Evolutionary conservation across 352 stramenopile genomes (phyloP), one percentile per base, ranked within the genome.

Genomic region (Phytopythium sindhum): DNA sequence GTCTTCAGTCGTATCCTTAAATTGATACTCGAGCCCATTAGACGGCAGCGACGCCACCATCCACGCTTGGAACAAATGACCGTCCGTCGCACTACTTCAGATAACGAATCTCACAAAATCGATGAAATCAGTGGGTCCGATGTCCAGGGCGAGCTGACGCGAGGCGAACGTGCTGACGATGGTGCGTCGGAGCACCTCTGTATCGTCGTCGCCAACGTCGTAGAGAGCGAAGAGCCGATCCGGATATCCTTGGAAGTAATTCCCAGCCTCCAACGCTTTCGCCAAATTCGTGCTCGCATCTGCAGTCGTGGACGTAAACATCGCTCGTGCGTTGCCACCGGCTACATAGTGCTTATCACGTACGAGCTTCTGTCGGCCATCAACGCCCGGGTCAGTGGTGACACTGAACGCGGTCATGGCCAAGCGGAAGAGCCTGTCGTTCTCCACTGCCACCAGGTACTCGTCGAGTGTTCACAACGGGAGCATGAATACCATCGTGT

Each of bases 291-390:
- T 51, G 15, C 26, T 58, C 31, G 29, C 52, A 31, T 39, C 37
- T n/a, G 9, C 52, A 12, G 21, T 21, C 52, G 52, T 58, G 24
- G 15, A 28, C 60, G 17, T n/a, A 47, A 58, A 45, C 52, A 58
- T 42, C 21, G 29, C 29, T 42, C 33, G 44, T 24, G 39, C 47
- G 42, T 15, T 39, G 42, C 48, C 29, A 50, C 50, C 21, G 26
- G 21, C 44, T 19, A 51, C 44, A 19, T 28, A 51, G 44, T 51
- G 44, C 17, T 51, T 51, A 15, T 51, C 14, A 28, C 26, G 15
- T 8, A 51, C 44, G 44, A 51, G 44, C 44, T 26, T 28, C 44
- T 28, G 44, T 2, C 44, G 44, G 23, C 17, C 2, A 28, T 24
- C 44, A 19, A 51, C 26, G 23, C 26, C 44, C 19, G 23, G 44